Conservation (phyloP, 352 stramenopile genomes). For the Achlya hypogyna region DNA sequence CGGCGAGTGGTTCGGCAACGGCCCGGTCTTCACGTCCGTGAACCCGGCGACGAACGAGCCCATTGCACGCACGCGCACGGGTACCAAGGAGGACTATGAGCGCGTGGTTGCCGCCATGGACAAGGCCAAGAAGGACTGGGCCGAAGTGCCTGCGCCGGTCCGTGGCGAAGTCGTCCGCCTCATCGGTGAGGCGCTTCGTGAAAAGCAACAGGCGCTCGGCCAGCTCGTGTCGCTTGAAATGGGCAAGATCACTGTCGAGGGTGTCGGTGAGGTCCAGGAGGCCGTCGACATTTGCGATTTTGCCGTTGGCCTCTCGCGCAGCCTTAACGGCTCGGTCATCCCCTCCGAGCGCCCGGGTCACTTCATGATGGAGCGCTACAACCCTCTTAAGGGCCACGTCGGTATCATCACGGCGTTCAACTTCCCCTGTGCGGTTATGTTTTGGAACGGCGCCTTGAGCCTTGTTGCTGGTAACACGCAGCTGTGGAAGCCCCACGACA, state of each 20-base stretch:
- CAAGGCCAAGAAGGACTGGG: slow-evolving; percentile 74
- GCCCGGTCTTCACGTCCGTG: slow-evolving; percentile 69
- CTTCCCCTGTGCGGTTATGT: slow-evolving; percentile 70
- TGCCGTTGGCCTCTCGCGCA: slow-evolving; percentile 84
- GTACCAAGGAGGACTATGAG: slow-evolving; percentile 78
- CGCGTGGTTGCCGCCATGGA: slow-evolving; percentile 76
- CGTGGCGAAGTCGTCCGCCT: slow-evolving; percentile 89
- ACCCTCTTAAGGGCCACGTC: slow-evolving; percentile 88
- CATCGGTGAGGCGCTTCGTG: slow-evolving; percentile 83
- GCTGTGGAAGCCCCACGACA: slow-evolving; percentile 80
- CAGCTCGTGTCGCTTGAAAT: slow-evolving; percentile 89
- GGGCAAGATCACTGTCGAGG: slow-evolving; percentile 90
- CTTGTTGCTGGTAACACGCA: slow-evolving; percentile 88
- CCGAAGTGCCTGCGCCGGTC: slow-evolving; percentile 70
- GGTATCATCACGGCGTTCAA: slow-evolving; percentile 93
- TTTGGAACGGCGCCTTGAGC: slow-evolving; percentile 87
- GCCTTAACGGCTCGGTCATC: slow-evolving; percentile 83
- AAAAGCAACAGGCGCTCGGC: slow-evolving; percentile 83
- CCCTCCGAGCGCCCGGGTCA: slow-evolving; percentile 85
- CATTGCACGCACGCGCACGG: slow-evolving; percentile 75
- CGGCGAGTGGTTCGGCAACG: slow-evolving; percentile 80
- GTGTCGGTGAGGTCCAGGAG: slow-evolving; percentile 89
- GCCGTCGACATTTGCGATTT: slow-evolving; percentile 93
- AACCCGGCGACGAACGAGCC: slow-evolving; percentile 74
- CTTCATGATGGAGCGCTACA: slow-evolving; percentile 92